Percentiles rank a stretch among this genome's conserved stretches.
Evolutionary conservation across 306 rosid species (phyloP).

Genomic region (Styphnolobium japonicum): DNA sequence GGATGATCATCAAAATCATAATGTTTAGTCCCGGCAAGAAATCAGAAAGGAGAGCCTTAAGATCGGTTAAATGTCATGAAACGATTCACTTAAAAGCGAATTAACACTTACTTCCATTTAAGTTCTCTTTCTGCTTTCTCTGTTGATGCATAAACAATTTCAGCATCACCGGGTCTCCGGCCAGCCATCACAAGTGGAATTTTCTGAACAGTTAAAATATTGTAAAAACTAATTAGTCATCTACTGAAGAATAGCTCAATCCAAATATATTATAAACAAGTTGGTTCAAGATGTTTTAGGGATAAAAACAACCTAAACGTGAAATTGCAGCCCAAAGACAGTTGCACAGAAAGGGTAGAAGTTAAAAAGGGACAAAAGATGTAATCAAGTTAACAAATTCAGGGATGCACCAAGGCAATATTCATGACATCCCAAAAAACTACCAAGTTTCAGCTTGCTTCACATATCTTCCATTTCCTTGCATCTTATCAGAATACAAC

Average conservation of each 20-base stretch:
- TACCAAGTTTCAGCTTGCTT: not conserved
- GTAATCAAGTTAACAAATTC: not conserved
- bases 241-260: constrained; percentile 9
- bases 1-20: not conserved
- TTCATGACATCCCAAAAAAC: not conserved
- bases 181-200: constrained; percentile 68
- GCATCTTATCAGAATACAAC: not conserved
- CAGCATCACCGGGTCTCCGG: constrained; percentile 92
- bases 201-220: constrained; percentile 52
- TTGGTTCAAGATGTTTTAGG: not conserved
- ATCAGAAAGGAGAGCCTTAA: not conserved
- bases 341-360: not conserved
- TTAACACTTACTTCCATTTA: constrained; percentile 75
- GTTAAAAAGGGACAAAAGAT: not conserved
- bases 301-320: not conserved
- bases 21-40: not conserved
- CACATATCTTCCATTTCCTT: not conserved
- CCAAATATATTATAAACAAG: not conserved
- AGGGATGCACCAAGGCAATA: not conserved
- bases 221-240: not conserved
- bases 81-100: not conserved
- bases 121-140: constrained; percentile 74
- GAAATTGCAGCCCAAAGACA: not conserved
- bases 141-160: constrained; percentile 85
- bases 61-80: not conserved